Percentiles rank a stretch among this genome's conserved stretches.
Evolutionary conservation across 2,329 filamentous ascomycete genomes (phyloP).

Genomic region (Drechslerella stenobrocha): DNA sequence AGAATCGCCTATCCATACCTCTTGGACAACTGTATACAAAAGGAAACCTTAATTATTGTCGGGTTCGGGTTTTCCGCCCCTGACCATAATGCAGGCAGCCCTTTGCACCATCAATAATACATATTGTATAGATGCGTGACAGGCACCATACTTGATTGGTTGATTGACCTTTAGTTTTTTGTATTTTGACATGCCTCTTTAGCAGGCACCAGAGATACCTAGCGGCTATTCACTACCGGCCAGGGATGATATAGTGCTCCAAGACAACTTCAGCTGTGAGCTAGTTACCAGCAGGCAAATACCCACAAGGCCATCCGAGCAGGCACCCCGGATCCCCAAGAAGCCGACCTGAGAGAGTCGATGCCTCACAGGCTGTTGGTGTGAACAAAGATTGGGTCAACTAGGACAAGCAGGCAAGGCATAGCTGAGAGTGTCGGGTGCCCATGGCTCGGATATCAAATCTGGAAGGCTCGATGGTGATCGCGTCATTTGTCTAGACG

Average conservation of each 20-base stretch:
- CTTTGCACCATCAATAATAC: neutral
- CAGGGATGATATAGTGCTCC: neutral
- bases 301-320: neutral
- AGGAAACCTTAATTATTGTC: neutral
- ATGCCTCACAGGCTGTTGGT: neutral
- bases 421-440: neutral
- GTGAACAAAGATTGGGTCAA: neutral
- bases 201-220: neutral
- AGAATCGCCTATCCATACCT: too few species aligned
- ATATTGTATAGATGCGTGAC: neutral
- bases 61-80: neutral
- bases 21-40: too few species aligned
- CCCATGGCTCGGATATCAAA: neutral
- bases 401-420: neutral
- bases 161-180: constrained; percentile 7
- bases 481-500: neutral
- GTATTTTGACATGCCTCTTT: constrained; percentile 39
- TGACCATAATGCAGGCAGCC: neutral
- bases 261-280: constrained; percentile 23
- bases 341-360: neutral
- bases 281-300: neutral
- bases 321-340: neutral
- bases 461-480: neutral
- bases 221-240: constrained; percentile 11
- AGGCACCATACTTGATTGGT: too few species aligned